These are phyloP conservation scores for Nakaseomyces sp. DNA, from an alignment of 1,139 yeast genomes.

Conservation along the genomic window DNA sequence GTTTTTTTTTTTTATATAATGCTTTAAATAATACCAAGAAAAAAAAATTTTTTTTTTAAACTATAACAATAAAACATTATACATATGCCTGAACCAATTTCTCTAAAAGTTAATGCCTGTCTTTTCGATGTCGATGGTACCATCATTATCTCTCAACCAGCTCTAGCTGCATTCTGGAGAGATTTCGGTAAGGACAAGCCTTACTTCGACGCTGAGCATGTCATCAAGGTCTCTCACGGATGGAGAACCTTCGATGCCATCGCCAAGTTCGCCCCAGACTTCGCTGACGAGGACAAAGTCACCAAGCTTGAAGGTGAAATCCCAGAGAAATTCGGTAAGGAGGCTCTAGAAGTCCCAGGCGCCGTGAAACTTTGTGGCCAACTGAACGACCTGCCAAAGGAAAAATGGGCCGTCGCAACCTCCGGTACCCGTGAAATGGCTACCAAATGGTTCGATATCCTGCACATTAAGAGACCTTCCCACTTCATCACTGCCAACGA, in stretches of 20 bases:
- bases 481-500: conserved; percentile 74
- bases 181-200: conserved; percentile 63
- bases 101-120: conserved; percentile 34
- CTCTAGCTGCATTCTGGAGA: conserved; percentile 77
- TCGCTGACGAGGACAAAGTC: conserved; percentile 59
- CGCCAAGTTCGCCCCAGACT: conserved; percentile 66
- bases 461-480: conserved; percentile 55
- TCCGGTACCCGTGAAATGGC: conserved; percentile 76
- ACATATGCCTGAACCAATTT: conserved; percentile 25
- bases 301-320: conserved; percentile 64
- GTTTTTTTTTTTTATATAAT: too few relatives aligned
- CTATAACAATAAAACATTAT: not conserved
- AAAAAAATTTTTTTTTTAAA: not conserved
- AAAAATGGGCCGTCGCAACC: conserved; percentile 78
- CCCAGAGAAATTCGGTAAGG: conserved; percentile 63
- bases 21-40: not conserved
- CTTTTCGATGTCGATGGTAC: conserved; percentile 85
- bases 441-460: conserved; percentile 65
- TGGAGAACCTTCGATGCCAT: conserved; percentile 75
- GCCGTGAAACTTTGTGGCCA: conserved; percentile 48
- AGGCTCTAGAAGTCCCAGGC: conserved; percentile 69
- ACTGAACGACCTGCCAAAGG: conserved; percentile 33
- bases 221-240: conserved; percentile 72
- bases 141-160: conserved; percentile 70
- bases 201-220: conserved; percentile 59